Base-by-base conservation (phyloP, 108 stramenopile genomes). In the Nitzschia sp. region DNA sequence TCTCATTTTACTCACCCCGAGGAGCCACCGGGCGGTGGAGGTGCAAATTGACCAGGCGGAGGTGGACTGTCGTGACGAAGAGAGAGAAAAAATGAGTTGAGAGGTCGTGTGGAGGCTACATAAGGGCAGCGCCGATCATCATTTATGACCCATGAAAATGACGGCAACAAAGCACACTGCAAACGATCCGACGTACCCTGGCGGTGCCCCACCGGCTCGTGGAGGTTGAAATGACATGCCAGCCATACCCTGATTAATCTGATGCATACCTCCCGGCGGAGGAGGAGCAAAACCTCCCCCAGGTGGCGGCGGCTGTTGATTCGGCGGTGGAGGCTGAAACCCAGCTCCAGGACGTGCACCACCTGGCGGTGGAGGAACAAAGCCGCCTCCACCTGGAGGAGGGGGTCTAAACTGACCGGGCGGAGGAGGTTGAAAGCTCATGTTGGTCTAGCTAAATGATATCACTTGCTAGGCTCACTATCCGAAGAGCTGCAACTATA, bases 211-310 rank as follows among this genome's bases (percentile, higher is more conserved):
- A 55, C 63, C 34, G 16, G 48, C 41, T n/a, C 63, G 44, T 25
- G 70, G 58, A 15, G 75, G 68, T 53, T 75, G 78, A 29, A 85
- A 73, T 32, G 57, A 66, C 81, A 85, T 82, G 41, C 70, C 70
- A 33, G 45, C 68, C 79, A 85, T 80, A 41, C 72, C 85, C 28
- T 80, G 75, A 68, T 82, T 82, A 17, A 85, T 45, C 30, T 67
- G 69, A 28, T 69, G 21, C 53, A 70, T 32, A 58, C 66, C 71
- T 11, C 19, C 45, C 4, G 61, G 48, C 41, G 73, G 53, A 50
- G 75, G 66, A 56, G 78, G 72, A n/a, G 78, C 72, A 72, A 73
- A 73, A 17, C 66, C 70, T 30, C 52, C 41, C 6, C 69, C 69
- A 26, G 59, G 60, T 22, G 47, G 33, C 19, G 48, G 48, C 3